Evolutionary conservation across 2,329 filamentous ascomycete genomes (phyloP).

Genomic region (Chaetomium globosum): DNA sequence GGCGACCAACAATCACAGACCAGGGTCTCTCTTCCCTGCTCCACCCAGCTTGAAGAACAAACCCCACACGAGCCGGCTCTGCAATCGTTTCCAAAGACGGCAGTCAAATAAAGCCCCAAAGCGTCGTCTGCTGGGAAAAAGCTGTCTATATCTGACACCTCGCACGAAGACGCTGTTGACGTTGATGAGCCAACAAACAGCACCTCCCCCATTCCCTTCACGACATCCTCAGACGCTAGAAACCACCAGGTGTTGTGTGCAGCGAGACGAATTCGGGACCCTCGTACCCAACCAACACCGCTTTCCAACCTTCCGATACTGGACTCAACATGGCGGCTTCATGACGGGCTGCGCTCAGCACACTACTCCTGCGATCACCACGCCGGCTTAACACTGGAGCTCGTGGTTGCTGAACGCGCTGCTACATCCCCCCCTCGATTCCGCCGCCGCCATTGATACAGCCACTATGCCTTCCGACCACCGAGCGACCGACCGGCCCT

Average conservation of each 20-base stretch:
- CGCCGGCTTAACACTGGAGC: neutral
- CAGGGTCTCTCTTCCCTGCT: slow-evolving; percentile 8
- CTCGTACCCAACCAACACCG: neutral
- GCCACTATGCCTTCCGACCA: slow-evolving; percentile 36
- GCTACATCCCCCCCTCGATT: neutral
- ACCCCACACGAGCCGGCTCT: slow-evolving; percentile 21
- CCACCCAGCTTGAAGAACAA: neutral
- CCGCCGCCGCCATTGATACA: neutral
- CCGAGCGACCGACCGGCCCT: slow-evolving; percentile 42
- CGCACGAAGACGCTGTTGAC: neutral
- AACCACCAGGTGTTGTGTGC: neutral
- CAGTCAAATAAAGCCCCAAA: neutral
- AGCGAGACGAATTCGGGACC: neutral
- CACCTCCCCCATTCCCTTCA: neutral
- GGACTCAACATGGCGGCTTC: slow-evolving; percentile 16
- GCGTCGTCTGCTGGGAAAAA: neutral
- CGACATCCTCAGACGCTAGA: neutral
- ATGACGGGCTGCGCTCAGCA: slow-evolving; percentile 15
- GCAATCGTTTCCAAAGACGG: slow-evolving; percentile 9
- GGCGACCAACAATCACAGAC: slow-evolving; percentile 17
- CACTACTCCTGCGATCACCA: slow-evolving; percentile 5
- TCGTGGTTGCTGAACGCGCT: neutral
- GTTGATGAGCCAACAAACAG: neutral
- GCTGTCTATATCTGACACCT: neutral
- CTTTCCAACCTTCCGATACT: neutral